Percentiles rank a stretch among this genome's conserved stretches.
Evolutionary conservation across 2,329 filamentous ascomycete genomes (phyloP).

Genomic region (Arthrobotrys musiformis): DNA sequence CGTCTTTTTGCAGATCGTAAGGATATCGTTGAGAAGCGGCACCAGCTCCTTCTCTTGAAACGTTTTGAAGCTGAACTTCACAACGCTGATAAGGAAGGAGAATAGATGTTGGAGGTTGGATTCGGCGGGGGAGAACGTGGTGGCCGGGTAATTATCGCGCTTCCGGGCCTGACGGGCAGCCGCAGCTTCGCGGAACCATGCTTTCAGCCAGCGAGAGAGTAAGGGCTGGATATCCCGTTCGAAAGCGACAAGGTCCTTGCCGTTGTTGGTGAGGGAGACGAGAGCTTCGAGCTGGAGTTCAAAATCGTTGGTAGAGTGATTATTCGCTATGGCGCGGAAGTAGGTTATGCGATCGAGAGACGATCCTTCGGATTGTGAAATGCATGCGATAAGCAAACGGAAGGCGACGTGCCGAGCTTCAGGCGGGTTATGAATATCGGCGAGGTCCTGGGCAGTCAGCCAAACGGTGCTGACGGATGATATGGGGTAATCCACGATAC

Average conservation of each 20-base stretch:
- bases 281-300: conserved; percentile 74
- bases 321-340: conserved; percentile 71
- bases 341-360: conserved; percentile 75
- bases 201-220: conserved; percentile 71
- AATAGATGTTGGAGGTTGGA: conserved; percentile 74
- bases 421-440: conserved; percentile 69
- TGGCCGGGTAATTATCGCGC: conserved; percentile 62
- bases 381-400: conserved; percentile 74
- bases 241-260: conserved; percentile 73
- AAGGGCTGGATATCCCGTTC: conserved; percentile 75
- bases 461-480: conserved; percentile 70
- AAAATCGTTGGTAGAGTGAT: conserved; percentile 72
- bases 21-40: conserved; percentile 71
- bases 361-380: conserved; percentile 72
- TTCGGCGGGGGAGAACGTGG: conserved; percentile 65
- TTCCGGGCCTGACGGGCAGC: conserved; percentile 67
- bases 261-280: conserved; percentile 71
- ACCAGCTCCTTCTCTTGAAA: conserved; percentile 73
- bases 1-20: conserved; percentile 76
- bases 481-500: conserved; percentile 58
- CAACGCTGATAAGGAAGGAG: conserved; percentile 73
- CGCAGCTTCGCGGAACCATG: conserved; percentile 69
- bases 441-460: conserved; percentile 74
- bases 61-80: conserved; percentile 79
- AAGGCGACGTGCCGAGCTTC: conserved; percentile 71